Conservation (phyloP, 2,329 filamentous ascomycete genomes). For the Pochonia chlamydosporia region DNA sequence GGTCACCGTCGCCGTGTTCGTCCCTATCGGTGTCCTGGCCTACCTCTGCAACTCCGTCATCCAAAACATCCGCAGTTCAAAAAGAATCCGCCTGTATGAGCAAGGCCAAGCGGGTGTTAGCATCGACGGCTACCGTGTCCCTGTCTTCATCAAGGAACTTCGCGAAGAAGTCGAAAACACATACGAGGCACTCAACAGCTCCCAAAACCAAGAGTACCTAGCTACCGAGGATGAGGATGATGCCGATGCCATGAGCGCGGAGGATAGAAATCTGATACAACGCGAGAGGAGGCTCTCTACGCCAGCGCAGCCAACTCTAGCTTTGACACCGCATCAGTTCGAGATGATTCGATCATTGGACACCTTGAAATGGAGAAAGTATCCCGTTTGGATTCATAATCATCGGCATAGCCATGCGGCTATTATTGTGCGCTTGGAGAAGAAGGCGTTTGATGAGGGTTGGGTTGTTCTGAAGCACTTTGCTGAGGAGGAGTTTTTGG, state of each 20-base stretch:
- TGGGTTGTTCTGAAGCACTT: conserved; percentile 75
- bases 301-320: conserved; percentile 61
- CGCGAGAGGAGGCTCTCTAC: conserved; percentile 35
- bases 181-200: conserved; percentile 66
- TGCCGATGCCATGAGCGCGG: conserved; percentile 29
- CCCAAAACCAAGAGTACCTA: conserved; percentile 67
- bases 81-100: conserved; percentile 72
- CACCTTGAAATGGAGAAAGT: conserved; percentile 56
- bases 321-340: conserved; percentile 75
- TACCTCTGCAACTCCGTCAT: conserved; percentile 72
- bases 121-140: conserved; percentile 66
- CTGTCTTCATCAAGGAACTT: conserved; percentile 69
- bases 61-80: conserved; percentile 69
- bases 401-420: conserved; percentile 80
- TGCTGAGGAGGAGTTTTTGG: conserved; percentile 65
- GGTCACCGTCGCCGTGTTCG: conserved; percentile 59
- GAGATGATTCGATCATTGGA: conserved; percentile 77
- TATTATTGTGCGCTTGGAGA: conserved; percentile 73
- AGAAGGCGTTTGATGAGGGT: conserved; percentile 67
- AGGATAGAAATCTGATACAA: conserved; percentile 35
- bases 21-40: conserved; percentile 65
- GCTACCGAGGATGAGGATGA: conserved; percentile 45
- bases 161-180: conserved; percentile 71
- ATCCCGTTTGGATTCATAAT: conserved; percentile 69
- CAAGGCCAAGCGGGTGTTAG: conserved; percentile 61